These are phyloP conservation scores for Annulohypoxylon nitens DNA, from an alignment of 495 filamentous ascomycete genomes.

Conservation along the genomic window DNA sequence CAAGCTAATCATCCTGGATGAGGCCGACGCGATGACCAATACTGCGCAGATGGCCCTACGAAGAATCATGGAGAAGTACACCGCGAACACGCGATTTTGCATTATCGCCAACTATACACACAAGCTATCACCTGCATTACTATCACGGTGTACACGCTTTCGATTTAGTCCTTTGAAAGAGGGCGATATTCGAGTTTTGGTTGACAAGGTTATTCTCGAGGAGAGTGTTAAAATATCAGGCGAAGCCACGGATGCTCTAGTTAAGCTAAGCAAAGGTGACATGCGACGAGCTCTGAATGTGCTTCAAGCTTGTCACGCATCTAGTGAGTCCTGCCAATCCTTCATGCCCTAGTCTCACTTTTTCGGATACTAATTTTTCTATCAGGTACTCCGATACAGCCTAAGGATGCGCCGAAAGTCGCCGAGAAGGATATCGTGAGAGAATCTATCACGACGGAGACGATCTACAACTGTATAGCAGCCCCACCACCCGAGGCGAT, in stretches of 20 bases:
- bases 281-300: constrained; percentile 97
- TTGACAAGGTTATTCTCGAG: constrained; percentile 90
- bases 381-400: constrained; percentile 76
- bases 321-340: constrained; percentile 68
- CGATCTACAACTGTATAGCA: constrained; percentile 98
- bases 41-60: constrained; percentile 97
- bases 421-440: constrained; percentile 70
- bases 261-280: constrained; percentile 91
- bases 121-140: constrained; percentile 93
- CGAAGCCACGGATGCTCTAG: constrained; percentile 82
- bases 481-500: constrained; percentile 94
- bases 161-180: constrained; percentile 95
- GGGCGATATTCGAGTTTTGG: constrained; percentile 80
- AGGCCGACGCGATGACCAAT: constrained; percentile 98
- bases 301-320: constrained; percentile 95
- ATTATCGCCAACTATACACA: constrained; percentile 99
- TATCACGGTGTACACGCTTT: constrained; percentile 95
- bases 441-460: constrained; percentile 87
- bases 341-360: not conserved
- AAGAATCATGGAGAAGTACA: constrained; percentile 99
- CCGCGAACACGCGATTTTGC: constrained; percentile 96
- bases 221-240: constrained; percentile 85
- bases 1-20: constrained; percentile 98
- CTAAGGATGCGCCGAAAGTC: constrained; percentile 71
- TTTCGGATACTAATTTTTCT: constrained; percentile 37